A percentile compares a stretch with the other conserved stretches of the same genome.
Evolutionary conservation across 2,329 filamentous ascomycete species (phyloP).

Genomic region (Hirsutella minnesotensis): DNA sequence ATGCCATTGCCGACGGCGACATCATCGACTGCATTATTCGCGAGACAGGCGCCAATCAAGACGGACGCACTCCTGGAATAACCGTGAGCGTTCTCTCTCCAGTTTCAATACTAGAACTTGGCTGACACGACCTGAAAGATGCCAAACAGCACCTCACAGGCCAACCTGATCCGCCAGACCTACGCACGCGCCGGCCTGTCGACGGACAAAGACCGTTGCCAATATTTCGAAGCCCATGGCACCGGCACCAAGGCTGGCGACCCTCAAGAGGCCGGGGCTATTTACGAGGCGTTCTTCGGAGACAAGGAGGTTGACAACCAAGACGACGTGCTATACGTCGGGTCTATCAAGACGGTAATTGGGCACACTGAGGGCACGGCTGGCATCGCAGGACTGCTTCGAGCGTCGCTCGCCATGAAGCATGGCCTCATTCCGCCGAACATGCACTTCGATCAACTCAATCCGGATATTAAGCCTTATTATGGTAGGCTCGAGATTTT

Average conservation of each 20-base stretch:
- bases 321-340: background rate
- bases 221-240: constrained; percentile 22
- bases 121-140: too few species aligned
- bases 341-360: constrained; percentile 15
- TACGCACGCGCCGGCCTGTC: constrained; percentile 17
- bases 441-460: constrained; percentile 15
- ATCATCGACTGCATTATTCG: constrained; percentile 21
- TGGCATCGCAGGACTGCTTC: constrained; percentile 12
- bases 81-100: too few species aligned
- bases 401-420: constrained; percentile 8
- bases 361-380: constrained; percentile 14
- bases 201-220: constrained; percentile 6
- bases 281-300: constrained; percentile 28
- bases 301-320: background rate
- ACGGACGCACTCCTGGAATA: too few species aligned
- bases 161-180: constrained; percentile 13
- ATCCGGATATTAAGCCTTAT: constrained; percentile 12
- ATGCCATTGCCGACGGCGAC: constrained; percentile 30
- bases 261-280: constrained; percentile 12
- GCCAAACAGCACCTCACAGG: constrained; percentile 8
- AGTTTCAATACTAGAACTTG: too few species aligned
- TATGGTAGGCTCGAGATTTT: constrained; percentile 11
- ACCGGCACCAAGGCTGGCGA: constrained; percentile 23
- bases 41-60: constrained; percentile 23
- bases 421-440: constrained; percentile 16